Percentiles rank a stretch among this genome's conserved stretches.
Conservation (phyloP, 306 rosid genomes). For the Ormosia semicastrata region DNA sequence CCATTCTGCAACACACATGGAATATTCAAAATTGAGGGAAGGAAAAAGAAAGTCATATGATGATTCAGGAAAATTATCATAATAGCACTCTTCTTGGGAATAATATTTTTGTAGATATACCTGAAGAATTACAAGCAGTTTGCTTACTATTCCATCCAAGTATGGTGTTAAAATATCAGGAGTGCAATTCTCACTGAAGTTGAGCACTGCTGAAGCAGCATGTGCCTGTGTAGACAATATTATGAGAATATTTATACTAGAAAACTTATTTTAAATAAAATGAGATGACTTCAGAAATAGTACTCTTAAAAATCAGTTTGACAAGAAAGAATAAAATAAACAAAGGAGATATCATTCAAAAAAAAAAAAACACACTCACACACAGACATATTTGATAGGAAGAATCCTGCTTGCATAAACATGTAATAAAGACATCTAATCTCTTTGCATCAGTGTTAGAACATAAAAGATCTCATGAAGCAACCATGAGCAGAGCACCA, state of each 20-base stretch:
- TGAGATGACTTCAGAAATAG: background rate
- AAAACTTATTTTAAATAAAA: background rate
- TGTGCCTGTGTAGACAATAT: conserved; percentile 69
- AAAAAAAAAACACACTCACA: background rate
- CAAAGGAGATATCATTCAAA: background rate
- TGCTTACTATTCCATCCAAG: conserved; percentile 92
- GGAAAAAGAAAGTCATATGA: background rate
- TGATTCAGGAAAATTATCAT: background rate
- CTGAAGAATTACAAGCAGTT: conserved; percentile 93
- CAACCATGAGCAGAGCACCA: too few species aligned
- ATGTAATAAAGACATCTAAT: background rate
- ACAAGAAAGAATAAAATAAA: background rate
- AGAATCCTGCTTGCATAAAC: background rate
- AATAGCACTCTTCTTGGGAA: background rate
- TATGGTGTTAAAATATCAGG: conserved; percentile 89
- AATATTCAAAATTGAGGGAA: conserved; percentile 18
- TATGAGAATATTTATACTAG: background rate
- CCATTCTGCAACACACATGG: conserved; percentile 60
- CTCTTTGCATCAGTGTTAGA: too few species aligned
- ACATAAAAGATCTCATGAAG: too few species aligned
- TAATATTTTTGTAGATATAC: conserved; percentile 35
- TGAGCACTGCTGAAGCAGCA: conserved; percentile 99
- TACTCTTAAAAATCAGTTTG: background rate
- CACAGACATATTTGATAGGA: background rate
- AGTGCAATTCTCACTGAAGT: conserved; percentile 97